Percentiles rank a stretch among this genome's conserved stretches.
Conservation (phyloP, 2,329 filamentous ascomycete genomes). For the Clarireedia sp. region DNA sequence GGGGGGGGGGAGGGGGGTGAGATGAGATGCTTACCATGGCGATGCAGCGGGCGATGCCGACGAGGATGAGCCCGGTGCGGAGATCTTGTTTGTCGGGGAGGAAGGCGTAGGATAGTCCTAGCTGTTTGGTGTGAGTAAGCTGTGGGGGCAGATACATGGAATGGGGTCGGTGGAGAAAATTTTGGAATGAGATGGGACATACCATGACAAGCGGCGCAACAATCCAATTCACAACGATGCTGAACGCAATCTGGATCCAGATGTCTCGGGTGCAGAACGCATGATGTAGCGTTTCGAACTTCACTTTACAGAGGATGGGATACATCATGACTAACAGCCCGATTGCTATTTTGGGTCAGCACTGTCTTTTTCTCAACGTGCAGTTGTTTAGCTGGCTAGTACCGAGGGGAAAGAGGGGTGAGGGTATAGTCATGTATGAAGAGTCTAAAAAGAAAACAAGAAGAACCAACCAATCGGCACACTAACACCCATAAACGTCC, state of each 20-base stretch:
- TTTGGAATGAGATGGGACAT: slow-evolving; percentile 1
- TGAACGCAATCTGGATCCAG: slow-evolving; percentile 75
- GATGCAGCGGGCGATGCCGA: slow-evolving; percentile 78
- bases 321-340: slow-evolving; percentile 91
- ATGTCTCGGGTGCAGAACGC: slow-evolving; percentile 53
- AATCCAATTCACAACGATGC: slow-evolving; percentile 74
- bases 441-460: neutral
- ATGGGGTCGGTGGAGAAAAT: too few relatives aligned
- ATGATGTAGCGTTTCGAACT: slow-evolving; percentile 65
- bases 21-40: slow-evolving; percentile 64
- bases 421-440: neutral
- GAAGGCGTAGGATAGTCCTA: slow-evolving; percentile 60
- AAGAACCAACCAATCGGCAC: slow-evolving; percentile 48
- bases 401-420: too few relatives aligned
- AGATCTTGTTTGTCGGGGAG: slow-evolving; percentile 50
- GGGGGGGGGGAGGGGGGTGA: neutral
- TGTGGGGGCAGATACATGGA: neutral
- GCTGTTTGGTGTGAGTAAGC: slow-evolving; percentile 25
- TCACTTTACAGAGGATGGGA: slow-evolving; percentile 81
- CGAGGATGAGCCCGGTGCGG: slow-evolving; percentile 65
- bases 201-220: slow-evolving; percentile 72
- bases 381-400: too few relatives aligned
- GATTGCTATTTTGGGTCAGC: slow-evolving; percentile 44
- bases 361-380: neutral
- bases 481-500: slow-evolving; percentile 55